These are phyloP conservation scores for Mollisiaceae sp. DNA, from an alignment of 2,329 filamentous ascomycete species.

Conservation along the genomic window DNA sequence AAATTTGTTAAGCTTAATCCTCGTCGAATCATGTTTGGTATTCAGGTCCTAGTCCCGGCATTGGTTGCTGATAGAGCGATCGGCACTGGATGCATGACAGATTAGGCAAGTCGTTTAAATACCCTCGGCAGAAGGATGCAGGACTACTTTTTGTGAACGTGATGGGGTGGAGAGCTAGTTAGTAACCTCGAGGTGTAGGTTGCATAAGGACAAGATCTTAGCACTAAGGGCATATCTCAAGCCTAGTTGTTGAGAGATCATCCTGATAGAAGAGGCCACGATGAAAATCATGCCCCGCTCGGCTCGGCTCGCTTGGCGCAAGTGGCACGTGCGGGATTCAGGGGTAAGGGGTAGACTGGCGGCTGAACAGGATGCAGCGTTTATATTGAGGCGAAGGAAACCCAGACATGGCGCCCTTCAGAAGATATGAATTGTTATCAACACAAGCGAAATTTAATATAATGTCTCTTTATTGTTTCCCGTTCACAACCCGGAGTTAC, in stretches of 20 bases:
- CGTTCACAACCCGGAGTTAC: neutral
- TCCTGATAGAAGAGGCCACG: neutral
- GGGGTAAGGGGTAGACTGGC: neutral
- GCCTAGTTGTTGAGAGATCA: too few species aligned
- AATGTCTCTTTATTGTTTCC: neutral
- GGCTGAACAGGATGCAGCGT: neutral
- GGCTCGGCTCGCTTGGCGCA: slow-evolving; percentile 6
- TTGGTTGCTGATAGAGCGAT: slow-evolving; percentile 19
- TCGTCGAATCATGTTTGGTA: slow-evolving; percentile 10
- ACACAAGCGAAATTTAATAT: neutral
- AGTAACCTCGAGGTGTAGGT: too few species aligned
- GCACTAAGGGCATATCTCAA: too few species aligned
- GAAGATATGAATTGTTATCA: neutral
- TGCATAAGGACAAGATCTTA: too few species aligned
- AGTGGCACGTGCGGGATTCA: neutral
- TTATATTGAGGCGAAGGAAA: neutral
- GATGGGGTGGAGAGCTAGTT: too few species aligned
- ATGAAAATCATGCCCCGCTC: neutral
- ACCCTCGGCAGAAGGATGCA: slow-evolving; percentile 5
- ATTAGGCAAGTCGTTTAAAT: slow-evolving; percentile 24
- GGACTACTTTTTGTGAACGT: neutral
- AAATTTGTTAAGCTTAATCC: slow-evolving; percentile 19
- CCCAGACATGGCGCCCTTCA: neutral
- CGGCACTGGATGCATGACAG: slow-evolving; percentile 11
- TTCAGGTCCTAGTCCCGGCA: slow-evolving; percentile 13